Evolutionary conservation across 768 basidiomycete species (phyloP).

Genomic region (Pisolithus microcarpus): DNA sequence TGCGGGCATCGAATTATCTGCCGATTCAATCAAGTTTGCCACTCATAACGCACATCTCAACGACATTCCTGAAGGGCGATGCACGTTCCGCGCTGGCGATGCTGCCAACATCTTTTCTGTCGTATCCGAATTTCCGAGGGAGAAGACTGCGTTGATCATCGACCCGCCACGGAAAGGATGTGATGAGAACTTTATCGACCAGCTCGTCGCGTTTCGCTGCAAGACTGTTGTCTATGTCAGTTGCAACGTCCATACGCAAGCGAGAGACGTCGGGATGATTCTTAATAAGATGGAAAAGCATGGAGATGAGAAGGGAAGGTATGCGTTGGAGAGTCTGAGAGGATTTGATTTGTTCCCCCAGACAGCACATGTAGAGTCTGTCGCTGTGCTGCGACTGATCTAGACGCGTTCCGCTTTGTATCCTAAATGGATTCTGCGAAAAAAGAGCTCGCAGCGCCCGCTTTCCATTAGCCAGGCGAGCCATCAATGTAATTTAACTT

Average conservation of each 20-base stretch:
- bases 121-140: constrained; percentile 58
- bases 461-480: too few relatives aligned
- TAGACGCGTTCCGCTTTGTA: not conserved
- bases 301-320: constrained; percentile 38
- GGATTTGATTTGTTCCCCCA: constrained; percentile 97
- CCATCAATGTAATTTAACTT: too few relatives aligned
- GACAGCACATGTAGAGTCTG: constrained; percentile 88
- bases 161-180: constrained; percentile 96
- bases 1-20: constrained; percentile 82
- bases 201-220: constrained; percentile 65
- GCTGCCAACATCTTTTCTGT: constrained; percentile 78
- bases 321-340: constrained; percentile 73
- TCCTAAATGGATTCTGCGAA: too few relatives aligned
- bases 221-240: constrained; percentile 81
- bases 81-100: constrained; percentile 71
- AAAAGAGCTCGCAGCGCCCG: too few relatives aligned
- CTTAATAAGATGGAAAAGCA: constrained; percentile 36
- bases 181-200: constrained; percentile 69
- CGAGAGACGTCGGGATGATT: constrained; percentile 78
- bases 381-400: constrained; percentile 57
- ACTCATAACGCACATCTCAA: constrained; percentile 62
- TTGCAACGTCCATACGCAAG: constrained; percentile 93
- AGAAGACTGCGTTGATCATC: constrained; percentile 63
- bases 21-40: constrained; percentile 63
- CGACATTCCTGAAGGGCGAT: constrained; percentile 45